Base-by-base conservation (phyloP, 306 rosid species). In the Cyamopsis tetragonoloba region DNA sequence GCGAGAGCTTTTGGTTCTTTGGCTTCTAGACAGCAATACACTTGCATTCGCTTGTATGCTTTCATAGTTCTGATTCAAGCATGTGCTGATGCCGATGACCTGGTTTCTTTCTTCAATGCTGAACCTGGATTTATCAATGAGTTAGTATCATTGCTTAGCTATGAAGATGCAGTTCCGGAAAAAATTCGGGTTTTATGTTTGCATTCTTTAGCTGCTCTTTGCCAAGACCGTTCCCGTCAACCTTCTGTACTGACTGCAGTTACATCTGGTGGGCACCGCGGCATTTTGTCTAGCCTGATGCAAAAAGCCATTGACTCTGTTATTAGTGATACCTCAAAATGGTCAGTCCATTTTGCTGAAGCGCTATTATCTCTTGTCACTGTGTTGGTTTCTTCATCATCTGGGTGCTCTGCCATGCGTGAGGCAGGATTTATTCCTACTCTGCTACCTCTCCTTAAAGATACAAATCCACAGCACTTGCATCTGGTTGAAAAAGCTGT, bases 81-180 rank as follows among this genome's bases (percentile, higher is more conserved):
- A 66, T 85, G 87, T 73, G 87, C 88, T 63, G 95, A 88, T 82
- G 91, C 88, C 7, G 95, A 88, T 44, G 90, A 88, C 28, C 81
- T 91, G 64, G 95, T 78, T 76, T 88, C 96, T 6, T 95, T 90
- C 85, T 91, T 95, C 74, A 91, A 90, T 76, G 77, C 96, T 18
- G 99, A 95, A 86, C 99, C 99, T 27, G 99, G 91, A 79, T 90
- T 88, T 84, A 92, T 91, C 76, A 90, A 90, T 74, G 99, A 95
- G 66, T 81, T 95, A 68, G 92, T 95, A 28, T 83, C 88, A 11
- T 59, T 95, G 58, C 83, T 91, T 74, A 88, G 97, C 83, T 84
- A 79, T 69, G 99, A 95, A 79, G 97, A 95, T 76, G 84, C 80
- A 27, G 96, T 84, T 68, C 79, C 86, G 71, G 97, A 85, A 64